Base-by-base conservation (phyloP, 805 yeast species). In the Myxozyma monticola region DNA sequence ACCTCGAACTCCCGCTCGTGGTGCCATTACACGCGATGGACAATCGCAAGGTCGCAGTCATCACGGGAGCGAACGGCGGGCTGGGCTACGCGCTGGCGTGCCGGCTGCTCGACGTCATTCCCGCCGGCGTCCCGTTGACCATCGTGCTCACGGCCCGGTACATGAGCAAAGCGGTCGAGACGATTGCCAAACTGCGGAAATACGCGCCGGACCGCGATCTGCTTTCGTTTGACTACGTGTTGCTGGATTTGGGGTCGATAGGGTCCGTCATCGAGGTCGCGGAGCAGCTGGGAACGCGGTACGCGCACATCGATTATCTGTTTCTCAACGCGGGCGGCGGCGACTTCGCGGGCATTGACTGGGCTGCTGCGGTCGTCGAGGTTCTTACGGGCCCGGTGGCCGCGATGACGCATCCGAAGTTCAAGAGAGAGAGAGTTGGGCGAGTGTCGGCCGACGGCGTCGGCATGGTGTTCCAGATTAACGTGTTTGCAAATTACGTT, bases 401-500 rank as follows among this genome's bases (percentile, higher is more conserved):
- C 40, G 93, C 93, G 1, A 91, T 84, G n/a, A 93, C 98, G 0
- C 80, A 78, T 51, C 97, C 96, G 7, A 80, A 82, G 1, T 90
- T 86, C 70, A 89, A 91, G 68, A 76, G 85, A 33, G 98, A 93
- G 72, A 75, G 77, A 49, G 75, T 79, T 15, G 96, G 97, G 3
- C 82, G 83, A 22, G 80, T 77, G 62, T 80, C 96, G 1, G 45
- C 18, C 12, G 99, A 93, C 68, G 89, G 80, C 0, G 60, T 91
- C 73, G 97, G 98, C 1, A 71, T 85, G 26, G 88, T 89, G 3
- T 93, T 91, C 71, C 96, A 93, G 68, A 95, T 93, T 4, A 93
- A 93, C 65, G 96, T 91, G n/a, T 88, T 93, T 70, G 96, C 96
- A 0, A 98, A 98, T 1, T 90, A 86, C 71, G 93, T 83, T 67